Conservation (phyloP, 306 rosid species). For the Fragaria vesca region DNA sequence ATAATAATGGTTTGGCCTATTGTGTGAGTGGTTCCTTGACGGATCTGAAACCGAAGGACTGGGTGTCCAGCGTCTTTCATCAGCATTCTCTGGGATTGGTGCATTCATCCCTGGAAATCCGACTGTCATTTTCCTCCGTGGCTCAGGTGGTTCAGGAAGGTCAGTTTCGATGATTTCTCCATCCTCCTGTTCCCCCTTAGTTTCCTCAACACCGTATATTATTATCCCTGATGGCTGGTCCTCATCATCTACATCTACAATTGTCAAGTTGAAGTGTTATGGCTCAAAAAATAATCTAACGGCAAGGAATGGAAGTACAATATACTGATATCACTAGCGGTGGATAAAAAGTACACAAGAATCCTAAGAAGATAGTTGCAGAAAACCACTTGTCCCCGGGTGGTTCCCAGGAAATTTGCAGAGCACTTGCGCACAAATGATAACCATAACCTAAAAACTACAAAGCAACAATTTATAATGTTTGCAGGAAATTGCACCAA, state of each 20-base stretch:
- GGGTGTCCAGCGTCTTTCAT: slow-evolving; percentile 66
- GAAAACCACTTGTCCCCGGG: background rate
- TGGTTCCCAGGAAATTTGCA: background rate
- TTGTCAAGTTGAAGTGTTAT: slow-evolving; percentile 21
- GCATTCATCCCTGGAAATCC: slow-evolving; percentile 87
- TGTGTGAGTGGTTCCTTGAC: slow-evolving; percentile 51
- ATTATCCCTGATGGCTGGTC: slow-evolving; percentile 93
- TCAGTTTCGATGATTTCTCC: slow-evolving; percentile 77
- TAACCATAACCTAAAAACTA: background rate
- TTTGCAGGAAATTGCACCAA: background rate
- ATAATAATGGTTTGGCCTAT: slow-evolving; percentile 37
- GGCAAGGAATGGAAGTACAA: background rate
- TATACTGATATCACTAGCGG: background rate
- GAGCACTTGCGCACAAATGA: background rate
- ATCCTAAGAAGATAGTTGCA: slow-evolving; percentile 8
- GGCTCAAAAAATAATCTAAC: background rate
- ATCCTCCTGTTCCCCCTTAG: slow-evolving; percentile 69
- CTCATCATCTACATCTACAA: slow-evolving; percentile 67
- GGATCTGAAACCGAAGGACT: slow-evolving; percentile 42
- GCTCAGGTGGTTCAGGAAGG: slow-evolving; percentile 42
- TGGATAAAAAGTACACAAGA: background rate
- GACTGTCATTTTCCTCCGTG: slow-evolving; percentile 55
- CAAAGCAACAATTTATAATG: background rate
- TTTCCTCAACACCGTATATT: slow-evolving; percentile 60
- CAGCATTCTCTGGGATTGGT: slow-evolving; percentile 82